Conservation (phyloP, 2,329 filamentous ascomycete species). For the Aspergillus floridensis region DNA sequence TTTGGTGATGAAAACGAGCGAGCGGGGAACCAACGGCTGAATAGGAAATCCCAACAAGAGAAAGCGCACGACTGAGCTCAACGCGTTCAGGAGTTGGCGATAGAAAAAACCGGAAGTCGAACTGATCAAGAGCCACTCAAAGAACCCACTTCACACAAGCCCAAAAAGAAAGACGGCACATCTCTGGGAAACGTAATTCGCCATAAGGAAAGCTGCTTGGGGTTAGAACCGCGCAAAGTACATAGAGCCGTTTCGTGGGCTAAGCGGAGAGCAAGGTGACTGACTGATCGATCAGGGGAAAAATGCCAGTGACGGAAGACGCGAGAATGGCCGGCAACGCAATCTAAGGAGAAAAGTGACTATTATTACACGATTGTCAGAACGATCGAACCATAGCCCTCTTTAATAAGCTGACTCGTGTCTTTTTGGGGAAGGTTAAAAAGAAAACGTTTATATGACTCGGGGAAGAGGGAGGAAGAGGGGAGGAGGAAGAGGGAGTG, state of each 20-base stretch:
- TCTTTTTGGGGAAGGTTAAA: conserved; percentile 4
- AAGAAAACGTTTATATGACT: neutral
- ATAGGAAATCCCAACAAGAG: conserved; percentile 21
- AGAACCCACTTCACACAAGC: conserved; percentile 43
- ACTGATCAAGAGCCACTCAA: conserved; percentile 38
- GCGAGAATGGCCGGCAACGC: neutral
- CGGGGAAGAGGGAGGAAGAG: conserved; percentile 2
- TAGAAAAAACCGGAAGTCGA: conserved; percentile 28
- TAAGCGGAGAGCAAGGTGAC: conserved; percentile 4
- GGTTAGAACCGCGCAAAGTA: conserved; percentile 21
- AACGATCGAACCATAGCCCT: conserved; percentile 18
- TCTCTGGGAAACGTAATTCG: conserved; percentile 42
- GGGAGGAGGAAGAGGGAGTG: neutral
- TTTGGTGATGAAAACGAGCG: conserved; percentile 13
- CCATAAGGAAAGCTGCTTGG: conserved; percentile 39
- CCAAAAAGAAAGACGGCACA: conserved; percentile 45
- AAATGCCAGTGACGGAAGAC: neutral
- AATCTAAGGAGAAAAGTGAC: conserved; percentile 5
- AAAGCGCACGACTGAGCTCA: conserved; percentile 21
- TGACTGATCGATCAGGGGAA: neutral
- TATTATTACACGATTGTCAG: conserved; percentile 26
- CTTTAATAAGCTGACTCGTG: conserved; percentile 3
- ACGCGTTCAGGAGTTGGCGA: conserved; percentile 22
- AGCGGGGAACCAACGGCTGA: conserved; percentile 20
- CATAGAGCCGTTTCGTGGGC: conserved; percentile 2